phyloP scores from a whole-genome alignment of 345 rosid genomes.

The Syzygium oleosum region DNA sequence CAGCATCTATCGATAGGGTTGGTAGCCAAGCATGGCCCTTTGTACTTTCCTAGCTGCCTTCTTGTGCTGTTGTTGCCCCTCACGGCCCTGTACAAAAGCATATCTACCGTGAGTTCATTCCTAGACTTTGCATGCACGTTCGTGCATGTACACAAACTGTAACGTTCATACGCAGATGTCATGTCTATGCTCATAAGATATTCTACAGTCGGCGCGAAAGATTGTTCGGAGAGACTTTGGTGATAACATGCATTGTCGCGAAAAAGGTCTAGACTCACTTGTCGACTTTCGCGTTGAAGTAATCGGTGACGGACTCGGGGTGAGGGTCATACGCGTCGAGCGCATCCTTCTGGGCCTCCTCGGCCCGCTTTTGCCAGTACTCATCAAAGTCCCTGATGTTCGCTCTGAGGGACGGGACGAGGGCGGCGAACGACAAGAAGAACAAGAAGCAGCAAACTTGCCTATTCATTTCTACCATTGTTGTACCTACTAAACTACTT shows the following conservation, averaged over 20 bases:
- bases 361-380: slow-evolving; percentile 44
- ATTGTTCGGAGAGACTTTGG: not conserved
- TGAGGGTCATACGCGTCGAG: slow-evolving; percentile 33
- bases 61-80: slow-evolving; percentile 33
- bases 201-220: not conserved
- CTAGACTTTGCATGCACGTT: not conserved
- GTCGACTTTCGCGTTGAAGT: slow-evolving; percentile 29
- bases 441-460: not conserved
- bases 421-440: slow-evolving; percentile 13
- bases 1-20: slow-evolving; percentile 88
- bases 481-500: not conserved
- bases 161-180: not conserved
- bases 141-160: not conserved
- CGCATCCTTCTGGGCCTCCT: slow-evolving; percentile 21
- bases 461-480: not conserved
- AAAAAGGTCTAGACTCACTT: slow-evolving; percentile 16
- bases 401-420: slow-evolving; percentile 16
- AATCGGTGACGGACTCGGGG: slow-evolving; percentile 40
- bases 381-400: slow-evolving; percentile 35
- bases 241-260: not conserved
- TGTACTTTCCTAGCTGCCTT: slow-evolving; percentile 17
- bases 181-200: not conserved
- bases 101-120: not conserved
- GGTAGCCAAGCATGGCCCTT: slow-evolving; percentile 50
- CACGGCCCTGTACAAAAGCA: slow-evolving; percentile 7